Evolutionary conservation across 2,329 filamentous ascomycete genomes (phyloP), one percentile per base, ranked within the genome.

Genomic region (Pseudonectria buxi): DNA sequence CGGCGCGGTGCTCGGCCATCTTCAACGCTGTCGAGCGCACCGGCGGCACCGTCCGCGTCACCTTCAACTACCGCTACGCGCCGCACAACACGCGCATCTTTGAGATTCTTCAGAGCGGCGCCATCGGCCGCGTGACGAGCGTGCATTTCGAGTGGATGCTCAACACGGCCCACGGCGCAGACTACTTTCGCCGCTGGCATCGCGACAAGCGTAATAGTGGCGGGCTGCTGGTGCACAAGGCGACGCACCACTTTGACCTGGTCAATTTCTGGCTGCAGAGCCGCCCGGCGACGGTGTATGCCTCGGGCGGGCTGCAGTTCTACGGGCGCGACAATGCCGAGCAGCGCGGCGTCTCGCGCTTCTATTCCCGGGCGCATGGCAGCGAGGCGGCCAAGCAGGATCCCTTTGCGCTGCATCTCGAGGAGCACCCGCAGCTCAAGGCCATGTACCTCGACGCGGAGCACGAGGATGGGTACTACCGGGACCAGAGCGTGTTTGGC

Each of bases 131-230:
- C 9, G 70, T 79, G 3, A 71, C 69, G 3, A 72, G 68, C 7
- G 69, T 79, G 14, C 75, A 79, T 49, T 78, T 80, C 37, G 75
- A 80, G 55, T 80, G 76, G 76, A 67, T 78, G 59, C 68, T 80
- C 30, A 74, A 80, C 53, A 78, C 74, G 6, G 68, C 68, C 12
- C 76, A 79, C 48, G 75, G 75, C 12, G 73, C 75, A 3, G 76
- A 80, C 51, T 79, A 76, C 57, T 78, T 79, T 56, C 69, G 76
- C 3, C 73, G 76, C 9, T 80, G 76, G 76, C 76, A 80, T 48
- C 69, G 75, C 10, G 72, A 79, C 51, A 74, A 73, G 59, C 62
- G 65, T 16, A 80, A 79, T 55, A 72, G 68, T 37, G 76, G 76
- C 10, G 74, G 74, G 1, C 56, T 80, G 24, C 57, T 78, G 3